Evolutionary conservation across 192 early-diverging fungal species (phyloP).

Genomic region (Dissophora globulifera): DNA sequence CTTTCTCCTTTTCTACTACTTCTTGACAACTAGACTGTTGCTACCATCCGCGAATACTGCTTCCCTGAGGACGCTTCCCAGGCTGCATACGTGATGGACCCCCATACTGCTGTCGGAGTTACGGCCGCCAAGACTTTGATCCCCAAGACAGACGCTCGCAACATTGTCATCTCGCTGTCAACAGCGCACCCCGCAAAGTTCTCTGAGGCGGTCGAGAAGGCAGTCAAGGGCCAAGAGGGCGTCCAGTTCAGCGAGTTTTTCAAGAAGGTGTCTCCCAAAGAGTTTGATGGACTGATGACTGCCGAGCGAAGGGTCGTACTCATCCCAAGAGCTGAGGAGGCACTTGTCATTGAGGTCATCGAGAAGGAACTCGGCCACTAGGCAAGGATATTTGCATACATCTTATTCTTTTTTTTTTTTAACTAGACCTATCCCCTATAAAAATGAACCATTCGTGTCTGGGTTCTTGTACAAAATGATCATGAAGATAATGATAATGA

Average conservation of each 20-base stretch:
- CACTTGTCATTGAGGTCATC: constrained; percentile 63
- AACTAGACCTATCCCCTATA: too few species aligned
- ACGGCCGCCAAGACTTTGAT: constrained; percentile 73
- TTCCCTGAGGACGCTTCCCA: constrained; percentile 54
- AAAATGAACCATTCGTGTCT: too few species aligned
- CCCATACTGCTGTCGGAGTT: constrained; percentile 97
- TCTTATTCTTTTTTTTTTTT: too few species aligned
- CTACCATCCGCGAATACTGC: constrained; percentile 79
- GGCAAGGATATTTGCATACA: neutral
- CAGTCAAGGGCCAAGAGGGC: constrained; percentile 63
- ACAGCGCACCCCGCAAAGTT: constrained; percentile 98
- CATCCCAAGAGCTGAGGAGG: constrained; percentile 61
- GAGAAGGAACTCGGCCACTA: constrained; percentile 58
- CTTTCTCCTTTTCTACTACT: constrained; percentile 12
- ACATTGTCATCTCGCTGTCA: constrained; percentile 72
- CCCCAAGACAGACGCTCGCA: constrained; percentile 18
- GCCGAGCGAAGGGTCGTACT: constrained; percentile 70
- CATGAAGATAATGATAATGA: too few species aligned
- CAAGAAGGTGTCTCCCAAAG: constrained; percentile 69
- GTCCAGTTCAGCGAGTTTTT: constrained; percentile 67
- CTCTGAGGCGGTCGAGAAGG: constrained; percentile 87
- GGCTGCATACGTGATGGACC: constrained; percentile 86
- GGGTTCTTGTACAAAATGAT: too few species aligned
- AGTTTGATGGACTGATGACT: constrained; percentile 77
- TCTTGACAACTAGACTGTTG: constrained; percentile 64